Percentiles rank a stretch among this genome's conserved stretches.
Evolutionary conservation across 139 green algal species (phyloP).

Genomic region (Marvania coccoides): DNA sequence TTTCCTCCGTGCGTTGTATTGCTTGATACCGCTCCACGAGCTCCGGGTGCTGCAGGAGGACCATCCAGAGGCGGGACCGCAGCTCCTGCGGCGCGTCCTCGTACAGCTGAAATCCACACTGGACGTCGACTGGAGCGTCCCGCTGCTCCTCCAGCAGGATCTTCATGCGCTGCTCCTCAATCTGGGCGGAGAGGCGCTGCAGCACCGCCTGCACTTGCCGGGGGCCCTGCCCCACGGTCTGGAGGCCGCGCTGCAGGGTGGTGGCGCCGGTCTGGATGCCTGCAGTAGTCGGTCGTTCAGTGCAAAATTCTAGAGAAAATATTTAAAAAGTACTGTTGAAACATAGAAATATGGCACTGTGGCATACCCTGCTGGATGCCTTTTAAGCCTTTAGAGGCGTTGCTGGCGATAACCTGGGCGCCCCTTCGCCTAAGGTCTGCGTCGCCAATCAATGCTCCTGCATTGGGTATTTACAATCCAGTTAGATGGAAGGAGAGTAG

Average conservation of each 20-base stretch:
- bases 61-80: conserved; percentile 70
- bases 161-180: conserved; percentile 37
- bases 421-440: not conserved
- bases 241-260: conserved; percentile 11
- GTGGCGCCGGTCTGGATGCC: conserved; percentile 24
- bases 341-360: too few relatives aligned
- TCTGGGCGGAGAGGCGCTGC: conserved; percentile 27
- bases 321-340: not conserved
- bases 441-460: not conserved
- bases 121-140: conserved; percentile 47
- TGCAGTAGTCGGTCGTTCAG: not conserved
- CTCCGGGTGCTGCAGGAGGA: conserved; percentile 38
- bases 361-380: conserved; percentile 5
- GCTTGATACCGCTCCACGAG: conserved; percentile 11
- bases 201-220: conserved; percentile 31
- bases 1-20: not conserved
- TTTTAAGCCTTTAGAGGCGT: not conserved
- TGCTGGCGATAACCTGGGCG: not conserved
- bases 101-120: conserved; percentile 53
- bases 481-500: too few relatives aligned
- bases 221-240: conserved; percentile 25
- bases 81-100: conserved; percentile 75
- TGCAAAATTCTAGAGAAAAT: not conserved
- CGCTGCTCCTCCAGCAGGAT: conserved; percentile 32
- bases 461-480: too few relatives aligned